phyloP scores from a whole-genome alignment of 1,139 yeast species.

The Blastobotrys indianensis region DNA sequence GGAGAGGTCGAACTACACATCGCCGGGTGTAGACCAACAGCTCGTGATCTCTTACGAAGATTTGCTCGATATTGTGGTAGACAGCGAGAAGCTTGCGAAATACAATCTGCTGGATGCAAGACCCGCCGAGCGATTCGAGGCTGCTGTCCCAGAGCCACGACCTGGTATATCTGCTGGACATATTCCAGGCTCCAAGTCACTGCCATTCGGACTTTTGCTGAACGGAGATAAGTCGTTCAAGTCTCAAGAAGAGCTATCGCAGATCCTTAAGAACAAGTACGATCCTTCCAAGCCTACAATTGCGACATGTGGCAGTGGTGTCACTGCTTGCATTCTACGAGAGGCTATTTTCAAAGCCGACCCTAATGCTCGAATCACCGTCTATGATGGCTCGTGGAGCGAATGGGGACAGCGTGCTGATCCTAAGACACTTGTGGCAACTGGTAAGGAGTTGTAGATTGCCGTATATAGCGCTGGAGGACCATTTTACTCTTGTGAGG shows the following conservation, averaged over 20 bases:
- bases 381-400: constrained; percentile 96
- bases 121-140: constrained; percentile 65
- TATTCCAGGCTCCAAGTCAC: constrained; percentile 69
- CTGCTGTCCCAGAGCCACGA: constrained; percentile 80
- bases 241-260: constrained; percentile 41
- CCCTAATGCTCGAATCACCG: constrained; percentile 44
- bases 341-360: constrained; percentile 62
- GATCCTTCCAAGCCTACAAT: constrained; percentile 39
- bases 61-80: constrained; percentile 48
- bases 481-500: background rate
- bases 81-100: constrained; percentile 42
- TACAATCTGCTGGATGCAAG: constrained; percentile 75
- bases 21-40: constrained; percentile 38
- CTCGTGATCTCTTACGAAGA: constrained; percentile 63
- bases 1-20: constrained; percentile 34
- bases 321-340: constrained; percentile 80
- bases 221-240: constrained; percentile 47
- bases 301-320: constrained; percentile 94
- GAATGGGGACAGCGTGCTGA: constrained; percentile 39
- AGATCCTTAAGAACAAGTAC: constrained; percentile 51
- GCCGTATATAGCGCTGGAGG: background rate
- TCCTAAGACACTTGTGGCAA: constrained; percentile 22
- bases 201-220: constrained; percentile 60
- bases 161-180: constrained; percentile 86
- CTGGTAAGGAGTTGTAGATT: constrained; percentile 10